A percentile compares a stretch with the other conserved stretches of the same genome.
Evolutionary conservation across 139 green algal species (phyloP).

Genomic region (Micractinium conductrix): DNA sequence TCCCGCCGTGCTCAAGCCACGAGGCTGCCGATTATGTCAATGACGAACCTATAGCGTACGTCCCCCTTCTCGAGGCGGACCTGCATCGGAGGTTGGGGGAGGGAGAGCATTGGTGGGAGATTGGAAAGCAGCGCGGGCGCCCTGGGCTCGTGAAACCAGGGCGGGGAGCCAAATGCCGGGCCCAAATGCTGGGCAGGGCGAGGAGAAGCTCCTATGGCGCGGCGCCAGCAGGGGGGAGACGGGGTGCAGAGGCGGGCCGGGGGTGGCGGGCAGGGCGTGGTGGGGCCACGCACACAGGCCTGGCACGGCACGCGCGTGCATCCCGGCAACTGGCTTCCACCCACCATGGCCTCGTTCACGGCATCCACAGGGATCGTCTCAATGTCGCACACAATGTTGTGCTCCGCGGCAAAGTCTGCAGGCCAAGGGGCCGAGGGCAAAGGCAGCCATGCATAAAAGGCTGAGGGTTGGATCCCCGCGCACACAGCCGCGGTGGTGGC

Average conservation of each 20-base stretch:
- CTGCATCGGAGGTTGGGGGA: background rate
- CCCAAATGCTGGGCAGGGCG: too few species aligned
- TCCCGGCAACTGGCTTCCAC: background rate
- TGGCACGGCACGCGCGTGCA: background rate
- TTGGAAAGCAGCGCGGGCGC: background rate
- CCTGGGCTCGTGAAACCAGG: too few species aligned
- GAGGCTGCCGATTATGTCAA: slow-evolving; percentile 26
- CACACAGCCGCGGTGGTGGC: too few species aligned
- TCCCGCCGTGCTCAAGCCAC: slow-evolving; percentile 9
- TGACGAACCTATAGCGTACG: slow-evolving; percentile 38
- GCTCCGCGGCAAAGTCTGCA: slow-evolving; percentile 73
- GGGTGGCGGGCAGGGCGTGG: background rate
- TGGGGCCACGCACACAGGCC: background rate
- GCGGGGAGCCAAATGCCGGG: too few species aligned
- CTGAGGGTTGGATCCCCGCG: too few species aligned
- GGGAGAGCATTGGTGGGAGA: background rate
- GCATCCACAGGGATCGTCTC: slow-evolving; percentile 43
- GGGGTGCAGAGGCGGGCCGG: background rate
- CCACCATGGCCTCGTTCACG: slow-evolving; percentile 74
- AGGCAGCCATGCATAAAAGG: too few species aligned
- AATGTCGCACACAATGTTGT: slow-evolving; percentile 64
- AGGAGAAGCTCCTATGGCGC: background rate
- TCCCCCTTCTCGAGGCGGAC: slow-evolving; percentile 26
- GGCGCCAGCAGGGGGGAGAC: background rate
- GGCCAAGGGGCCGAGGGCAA: background rate